Evolutionary conservation across 1,284 basidiomycete species (phyloP).

Genomic region (Pyrrhoderma noxium): DNA sequence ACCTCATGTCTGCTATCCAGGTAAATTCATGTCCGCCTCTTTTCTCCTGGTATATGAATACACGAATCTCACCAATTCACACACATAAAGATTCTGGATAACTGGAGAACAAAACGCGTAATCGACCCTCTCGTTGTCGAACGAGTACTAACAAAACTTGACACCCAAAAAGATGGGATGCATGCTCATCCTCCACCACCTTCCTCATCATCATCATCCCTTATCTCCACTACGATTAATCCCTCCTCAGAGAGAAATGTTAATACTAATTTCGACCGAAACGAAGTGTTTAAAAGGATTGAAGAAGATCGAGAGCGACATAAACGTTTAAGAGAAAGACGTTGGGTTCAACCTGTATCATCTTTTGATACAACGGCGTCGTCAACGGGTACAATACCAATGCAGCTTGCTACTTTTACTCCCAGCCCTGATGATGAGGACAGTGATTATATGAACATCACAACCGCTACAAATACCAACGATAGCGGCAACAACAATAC

Average conservation of each 20-base stretch:
- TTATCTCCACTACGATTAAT: slow-evolving; percentile 22
- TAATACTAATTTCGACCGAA: slow-evolving; percentile 40
- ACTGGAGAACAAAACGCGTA: slow-evolving; percentile 80
- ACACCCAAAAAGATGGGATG: slow-evolving; percentile 35
- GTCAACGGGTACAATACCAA: too few relatives aligned
- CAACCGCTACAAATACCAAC: slow-evolving; percentile 22
- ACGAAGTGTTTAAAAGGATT: slow-evolving; percentile 81
- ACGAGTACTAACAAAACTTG: slow-evolving; percentile 46
- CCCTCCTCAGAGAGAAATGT: too few relatives aligned
- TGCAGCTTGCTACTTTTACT: slow-evolving; percentile 51
- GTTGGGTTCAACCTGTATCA: slow-evolving; percentile 81
- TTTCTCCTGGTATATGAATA: too few relatives aligned
- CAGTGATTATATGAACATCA: too few relatives aligned
- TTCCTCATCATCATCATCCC: slow-evolving; percentile 16
- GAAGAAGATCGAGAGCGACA: slow-evolving; percentile 95
- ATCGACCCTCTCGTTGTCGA: slow-evolving; percentile 73
- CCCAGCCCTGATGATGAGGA: slow-evolving; percentile 33
- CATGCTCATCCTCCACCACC: slow-evolving; percentile 18
- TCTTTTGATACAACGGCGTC: slow-evolving; percentile 24
- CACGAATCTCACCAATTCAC: not conserved
- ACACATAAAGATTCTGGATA: slow-evolving; percentile 66
- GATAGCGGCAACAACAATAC: slow-evolving; percentile 24
- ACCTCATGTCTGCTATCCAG: slow-evolving; percentile 79
- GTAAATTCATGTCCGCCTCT: slow-evolving; percentile 32
- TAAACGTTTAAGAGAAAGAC: slow-evolving; percentile 84